Base-by-base conservation (phyloP, 1,139 yeast genomes). In the Wickerhamomyces sp. region DNA sequence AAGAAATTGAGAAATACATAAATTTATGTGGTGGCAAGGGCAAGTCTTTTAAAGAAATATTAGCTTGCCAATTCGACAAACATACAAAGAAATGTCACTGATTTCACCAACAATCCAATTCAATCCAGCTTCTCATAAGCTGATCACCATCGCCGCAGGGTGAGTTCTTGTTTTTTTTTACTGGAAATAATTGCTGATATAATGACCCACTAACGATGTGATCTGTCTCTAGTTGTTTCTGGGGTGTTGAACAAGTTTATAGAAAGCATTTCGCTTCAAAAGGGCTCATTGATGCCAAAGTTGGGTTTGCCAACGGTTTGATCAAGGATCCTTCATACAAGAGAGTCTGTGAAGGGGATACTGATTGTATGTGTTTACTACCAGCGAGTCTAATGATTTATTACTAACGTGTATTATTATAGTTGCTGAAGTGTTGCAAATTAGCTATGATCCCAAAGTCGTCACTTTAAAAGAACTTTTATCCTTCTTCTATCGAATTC, bases 211-310 rank as follows among this genome's bases (percentile, higher is more conserved):
- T 40, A 37, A 40, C 37, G 22, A 5, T 27, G 16, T 12, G 17
- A 14, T 13, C 12, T 19, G 13, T 17, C n/a, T n/a, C 16, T 27
- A 48, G 94, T 4, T 90, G 98, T 59, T 92, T 89, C 70, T 90
- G 97, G 97, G 96, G 96, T 16, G 88, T 85, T 12, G 97, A 92
- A 57, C 83, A 84, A 53, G 79, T 90, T 29, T 89, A 77, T 65
- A 67, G 81, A 46, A 84, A 84, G 57, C 74, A 84, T 47, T 84
- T 78, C 50, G 62, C 54, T 13, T 55, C 63, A 40, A 79, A 76
- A 56, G 90, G 90, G 3, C 62, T 90, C 18, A 59, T 82, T 14
- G 96, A 86, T 57, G 72, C 81, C 38, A 80, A 76, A 56, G 97
- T 90, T 12, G 98, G 97, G 3, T 92, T 82, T 60, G 87, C 95